Base-by-base conservation (phyloP, 768 basidiomycete genomes). In the Hericium coralloides region DNA sequence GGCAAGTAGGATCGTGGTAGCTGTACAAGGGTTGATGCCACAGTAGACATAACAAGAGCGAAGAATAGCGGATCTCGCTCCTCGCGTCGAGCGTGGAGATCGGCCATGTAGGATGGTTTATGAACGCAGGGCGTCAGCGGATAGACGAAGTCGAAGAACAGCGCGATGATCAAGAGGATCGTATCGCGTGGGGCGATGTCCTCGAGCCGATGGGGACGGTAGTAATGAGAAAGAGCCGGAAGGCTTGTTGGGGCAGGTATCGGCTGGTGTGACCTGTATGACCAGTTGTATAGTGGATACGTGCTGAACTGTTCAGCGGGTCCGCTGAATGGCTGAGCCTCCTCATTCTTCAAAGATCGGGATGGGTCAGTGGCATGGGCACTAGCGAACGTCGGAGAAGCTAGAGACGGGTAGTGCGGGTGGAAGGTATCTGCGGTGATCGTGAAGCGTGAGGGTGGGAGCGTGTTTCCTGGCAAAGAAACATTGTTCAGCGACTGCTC, bases 61-160 rank as follows among this genome's bases (percentile, higher is more conserved):
- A 91, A 94, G 75, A 94, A 95, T 39, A 95, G 80, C 25, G 92
- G 91, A 64, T 95, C 89, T 18, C 83, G 80, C 66, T 94, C 91
- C 72, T 95, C 93, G 57, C 90, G 72, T 45, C 81, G 81, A 0
- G 82, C 75, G 60, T 86, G 83, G 31, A 97, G 75, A 72, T 93
- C 93, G n/a, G 89, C 86, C 82, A 92, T 86, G 69, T 94, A 94
- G 1, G 88, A 89, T 25, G 91, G 91, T 66, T 88, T 89, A 73
- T 97, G 94, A 47, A 97, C 74, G 69, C 89, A 92, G 5, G 93
- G 93, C 9, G 90, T 95, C 36, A 95, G 78, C 9, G 90, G 88
- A 69, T 93, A 93, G 50, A 95, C 90, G 67, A 91, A 95, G 69
- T 95, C 93, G 67, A 95, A 95, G 74, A 92, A 97, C 12, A 95